A percentile compares a stretch with the other conserved stretches of the same genome.
Conservation (phyloP, 2,329 filamentous ascomycete genomes). For the Aureobasidium sp. region DNA sequence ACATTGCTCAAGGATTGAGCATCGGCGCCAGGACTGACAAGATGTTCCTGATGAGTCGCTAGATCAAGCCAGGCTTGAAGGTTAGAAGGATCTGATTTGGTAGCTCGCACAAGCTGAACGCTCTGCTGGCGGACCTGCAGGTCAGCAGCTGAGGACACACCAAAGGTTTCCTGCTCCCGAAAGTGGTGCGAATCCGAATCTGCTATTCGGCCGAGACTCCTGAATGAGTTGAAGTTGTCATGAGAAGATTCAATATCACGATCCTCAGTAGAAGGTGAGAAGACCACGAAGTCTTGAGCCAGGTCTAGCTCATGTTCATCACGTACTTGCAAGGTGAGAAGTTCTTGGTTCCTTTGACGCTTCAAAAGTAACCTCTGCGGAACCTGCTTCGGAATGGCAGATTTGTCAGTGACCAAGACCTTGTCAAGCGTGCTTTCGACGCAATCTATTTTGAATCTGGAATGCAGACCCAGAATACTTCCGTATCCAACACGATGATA, state of each 20-base stretch:
- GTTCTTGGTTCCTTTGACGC: slow-evolving; percentile 42
- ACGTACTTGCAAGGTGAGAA: slow-evolving; percentile 20
- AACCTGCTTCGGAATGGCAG: slow-evolving; percentile 22
- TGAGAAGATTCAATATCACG: background rate
- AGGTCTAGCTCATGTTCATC: slow-evolving; percentile 4
- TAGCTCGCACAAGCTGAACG: slow-evolving; percentile 54
- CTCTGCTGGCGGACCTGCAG: slow-evolving; percentile 43
- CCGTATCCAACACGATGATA: slow-evolving; percentile 66
- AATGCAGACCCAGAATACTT: slow-evolving; percentile 59
- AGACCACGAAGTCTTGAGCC: background rate
- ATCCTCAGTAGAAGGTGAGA: slow-evolving; percentile 7
- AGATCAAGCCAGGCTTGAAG: slow-evolving; percentile 68
- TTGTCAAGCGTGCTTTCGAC: slow-evolving; percentile 49
- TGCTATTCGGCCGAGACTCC: background rate
- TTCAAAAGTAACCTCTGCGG: slow-evolving; percentile 27
- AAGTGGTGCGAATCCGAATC: background rate
- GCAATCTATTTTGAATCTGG: slow-evolving; percentile 58
- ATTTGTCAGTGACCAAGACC: slow-evolving; percentile 3
- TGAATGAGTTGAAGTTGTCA: background rate
- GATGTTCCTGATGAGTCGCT: slow-evolving; percentile 67
- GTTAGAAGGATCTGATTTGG: slow-evolving; percentile 60
- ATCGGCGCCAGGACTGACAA: slow-evolving; percentile 49
- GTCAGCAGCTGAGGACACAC: slow-evolving; percentile 17
- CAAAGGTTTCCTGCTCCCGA: background rate
- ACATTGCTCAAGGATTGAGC: slow-evolving; percentile 46